Conservation (phyloP, 345 rosid species). For the Citrus sp. region DNA sequence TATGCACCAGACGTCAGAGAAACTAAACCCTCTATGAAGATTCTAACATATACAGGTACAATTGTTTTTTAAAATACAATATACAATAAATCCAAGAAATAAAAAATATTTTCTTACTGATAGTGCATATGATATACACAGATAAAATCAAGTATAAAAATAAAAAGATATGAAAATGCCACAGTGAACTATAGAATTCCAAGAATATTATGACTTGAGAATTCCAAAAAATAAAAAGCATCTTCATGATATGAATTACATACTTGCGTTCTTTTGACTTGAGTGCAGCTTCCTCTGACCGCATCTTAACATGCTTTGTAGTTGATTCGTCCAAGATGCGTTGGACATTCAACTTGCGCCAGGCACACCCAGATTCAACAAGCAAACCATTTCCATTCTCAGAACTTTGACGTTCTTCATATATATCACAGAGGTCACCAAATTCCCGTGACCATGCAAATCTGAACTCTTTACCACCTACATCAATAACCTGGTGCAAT, state of each 20-base stretch:
- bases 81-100: neutral
- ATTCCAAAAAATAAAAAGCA: conserved; percentile 4
- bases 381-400: conserved; percentile 83
- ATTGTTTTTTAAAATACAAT: neutral
- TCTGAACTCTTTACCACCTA: conserved; percentile 89
- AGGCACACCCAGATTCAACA: conserved; percentile 92
- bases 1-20: neutral
- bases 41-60: neutral
- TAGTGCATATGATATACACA: neutral
- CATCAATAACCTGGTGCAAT: conserved; percentile 70
- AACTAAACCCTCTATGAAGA: neutral
- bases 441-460: conserved; percentile 89
- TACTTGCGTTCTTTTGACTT: conserved; percentile 83
- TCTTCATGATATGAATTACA: conserved; percentile 10
- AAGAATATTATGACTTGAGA: neutral
- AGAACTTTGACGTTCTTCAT: conserved; percentile 74
- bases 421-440: conserved; percentile 86
- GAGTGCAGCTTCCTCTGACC: conserved; percentile 90
- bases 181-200: neutral
- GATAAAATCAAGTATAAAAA: neutral
- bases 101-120: neutral
- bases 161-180: neutral
- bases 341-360: conserved; percentile 90
- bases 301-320: conserved; percentile 86
- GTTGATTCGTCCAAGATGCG: conserved; percentile 89